A percentile compares a stretch with the other conserved stretches of the same genome.
Conservation (phyloP, 345 rosid species). For the Iberis pinnata region DNA sequence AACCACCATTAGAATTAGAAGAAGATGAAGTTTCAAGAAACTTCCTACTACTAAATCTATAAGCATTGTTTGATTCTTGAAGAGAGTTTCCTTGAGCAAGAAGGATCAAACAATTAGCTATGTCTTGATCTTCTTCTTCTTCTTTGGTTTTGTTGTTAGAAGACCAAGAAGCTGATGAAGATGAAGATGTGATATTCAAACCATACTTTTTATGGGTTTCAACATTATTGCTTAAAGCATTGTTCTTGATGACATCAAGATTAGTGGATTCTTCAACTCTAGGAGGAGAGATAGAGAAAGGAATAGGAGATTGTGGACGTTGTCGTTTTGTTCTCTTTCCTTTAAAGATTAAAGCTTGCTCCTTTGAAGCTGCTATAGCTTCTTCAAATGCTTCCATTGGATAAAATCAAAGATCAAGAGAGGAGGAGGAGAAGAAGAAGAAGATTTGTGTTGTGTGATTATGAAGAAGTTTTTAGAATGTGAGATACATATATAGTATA, state of each 20-base stretch:
- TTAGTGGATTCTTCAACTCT: constrained; percentile 26
- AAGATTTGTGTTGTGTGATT: constrained; percentile 15
- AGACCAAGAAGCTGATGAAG: constrained; percentile 36
- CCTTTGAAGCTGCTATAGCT: constrained; percentile 31
- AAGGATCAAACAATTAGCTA: constrained; percentile 87
- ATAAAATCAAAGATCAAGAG: neutral
- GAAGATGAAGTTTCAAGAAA: constrained; percentile 52
- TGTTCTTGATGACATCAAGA: constrained; percentile 32
- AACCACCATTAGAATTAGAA: constrained; percentile 49
- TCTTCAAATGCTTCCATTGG: constrained; percentile 51
- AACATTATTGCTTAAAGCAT: constrained; percentile 23
- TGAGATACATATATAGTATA: constrained; percentile 25
- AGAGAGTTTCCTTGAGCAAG: constrained; percentile 58
- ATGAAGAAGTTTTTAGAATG: constrained; percentile 18
- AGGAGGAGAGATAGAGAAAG: constrained; percentile 34
- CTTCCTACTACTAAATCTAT: constrained; percentile 54
- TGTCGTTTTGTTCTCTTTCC: constrained; percentile 74
- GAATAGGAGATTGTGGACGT: constrained; percentile 55
- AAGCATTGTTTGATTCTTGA: constrained; percentile 2
- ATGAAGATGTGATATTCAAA: constrained; percentile 21
- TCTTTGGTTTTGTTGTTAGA: constrained; percentile 22
- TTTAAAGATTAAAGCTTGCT: constrained; percentile 40
- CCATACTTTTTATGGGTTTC: constrained; percentile 6
- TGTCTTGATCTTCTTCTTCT: constrained; percentile 66
- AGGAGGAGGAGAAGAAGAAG: neutral